These are phyloP conservation scores for Juglanconis juglandina DNA, from an alignment of 2,329 filamentous ascomycete genomes.

Conservation along the genomic window DNA sequence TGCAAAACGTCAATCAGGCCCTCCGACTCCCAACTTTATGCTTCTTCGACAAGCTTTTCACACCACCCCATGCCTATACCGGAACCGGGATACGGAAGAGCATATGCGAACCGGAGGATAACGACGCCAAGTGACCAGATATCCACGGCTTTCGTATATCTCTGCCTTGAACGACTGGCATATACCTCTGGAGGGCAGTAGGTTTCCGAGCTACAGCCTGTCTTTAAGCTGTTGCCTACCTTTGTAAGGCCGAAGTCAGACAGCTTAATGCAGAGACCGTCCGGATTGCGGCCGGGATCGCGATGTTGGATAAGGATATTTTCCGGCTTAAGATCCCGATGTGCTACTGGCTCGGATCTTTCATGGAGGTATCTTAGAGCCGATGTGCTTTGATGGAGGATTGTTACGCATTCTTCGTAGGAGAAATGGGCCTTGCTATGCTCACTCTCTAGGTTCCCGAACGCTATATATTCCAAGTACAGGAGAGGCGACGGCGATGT, in stretches of 20 bases:
- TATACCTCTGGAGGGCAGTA: conserved; percentile 4
- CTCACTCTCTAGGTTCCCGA: not conserved
- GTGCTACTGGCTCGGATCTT: not conserved
- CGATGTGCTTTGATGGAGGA: not conserved
- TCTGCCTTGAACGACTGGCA: too few species aligned
- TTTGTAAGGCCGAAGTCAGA: not conserved
- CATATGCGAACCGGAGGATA: not conserved
- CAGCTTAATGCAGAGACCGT: not conserved
- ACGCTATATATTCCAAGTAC: not conserved
- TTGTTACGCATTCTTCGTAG: not conserved
- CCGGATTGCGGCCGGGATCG: not conserved
- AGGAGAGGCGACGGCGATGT: not conserved
- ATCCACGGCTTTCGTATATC: conserved; percentile 8
- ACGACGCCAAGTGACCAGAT: conserved; percentile 9
- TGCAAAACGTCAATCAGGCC: not conserved
- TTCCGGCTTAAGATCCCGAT: not conserved
- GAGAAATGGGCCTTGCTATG: not conserved
- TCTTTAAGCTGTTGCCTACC: not conserved
- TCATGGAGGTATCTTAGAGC: not conserved
- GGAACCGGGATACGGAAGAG: not conserved
- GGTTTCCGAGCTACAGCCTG: not conserved
- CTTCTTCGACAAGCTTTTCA: not conserved
- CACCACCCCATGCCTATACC: not conserved
- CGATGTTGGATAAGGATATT: not conserved
- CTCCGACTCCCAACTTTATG: not conserved